phyloP scores from a whole-genome alignment of 371 early-diverging fungal genomes.

The Batrachochytrium dendrobatidis region DNA sequence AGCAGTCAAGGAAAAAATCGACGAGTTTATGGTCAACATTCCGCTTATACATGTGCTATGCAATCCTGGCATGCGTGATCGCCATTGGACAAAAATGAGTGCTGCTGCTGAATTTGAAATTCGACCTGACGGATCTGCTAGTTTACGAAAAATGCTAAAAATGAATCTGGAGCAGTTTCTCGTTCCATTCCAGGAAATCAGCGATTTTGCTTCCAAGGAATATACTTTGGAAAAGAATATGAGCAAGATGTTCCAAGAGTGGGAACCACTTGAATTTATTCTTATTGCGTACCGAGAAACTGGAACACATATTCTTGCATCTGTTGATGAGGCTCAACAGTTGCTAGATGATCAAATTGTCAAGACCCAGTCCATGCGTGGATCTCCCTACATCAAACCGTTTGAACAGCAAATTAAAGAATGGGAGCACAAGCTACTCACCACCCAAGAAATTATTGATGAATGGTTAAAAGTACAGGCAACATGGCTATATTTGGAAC shows the following conservation, averaged over 20 bases:
- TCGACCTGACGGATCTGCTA: slow-evolving; percentile 40
- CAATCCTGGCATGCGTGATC: slow-evolving; percentile 50
- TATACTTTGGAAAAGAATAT: slow-evolving; percentile 52
- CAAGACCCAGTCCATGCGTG: slow-evolving; percentile 50
- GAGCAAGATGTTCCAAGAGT: slow-evolving; percentile 46
- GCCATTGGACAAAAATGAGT: slow-evolving; percentile 45
- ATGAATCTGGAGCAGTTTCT: slow-evolving; percentile 38
- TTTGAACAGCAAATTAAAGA: slow-evolving; percentile 49
- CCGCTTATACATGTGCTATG: slow-evolving; percentile 48
- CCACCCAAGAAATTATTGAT: slow-evolving; percentile 48
- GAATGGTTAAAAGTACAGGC: slow-evolving; percentile 57
- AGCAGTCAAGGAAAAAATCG: slow-evolving; percentile 47
- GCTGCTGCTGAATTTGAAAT: slow-evolving; percentile 33
- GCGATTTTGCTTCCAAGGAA: slow-evolving; percentile 47
- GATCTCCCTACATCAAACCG: slow-evolving; percentile 52
- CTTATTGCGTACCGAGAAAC: slow-evolving; percentile 44
- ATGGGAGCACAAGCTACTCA: slow-evolving; percentile 46
- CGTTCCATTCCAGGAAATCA: slow-evolving; percentile 40
- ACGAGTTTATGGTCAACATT: slow-evolving; percentile 46
- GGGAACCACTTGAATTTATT: slow-evolving; percentile 43
- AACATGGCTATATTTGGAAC: slow-evolving; percentile 55
- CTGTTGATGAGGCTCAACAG: slow-evolving; percentile 49
- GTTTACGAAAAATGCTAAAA: slow-evolving; percentile 46
- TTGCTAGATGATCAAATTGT: slow-evolving; percentile 52
- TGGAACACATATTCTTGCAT: slow-evolving; percentile 41